Evolutionary conservation across 2,329 filamentous ascomycete species (phyloP).

Genomic region (Karstenula rhodostoma): DNA sequence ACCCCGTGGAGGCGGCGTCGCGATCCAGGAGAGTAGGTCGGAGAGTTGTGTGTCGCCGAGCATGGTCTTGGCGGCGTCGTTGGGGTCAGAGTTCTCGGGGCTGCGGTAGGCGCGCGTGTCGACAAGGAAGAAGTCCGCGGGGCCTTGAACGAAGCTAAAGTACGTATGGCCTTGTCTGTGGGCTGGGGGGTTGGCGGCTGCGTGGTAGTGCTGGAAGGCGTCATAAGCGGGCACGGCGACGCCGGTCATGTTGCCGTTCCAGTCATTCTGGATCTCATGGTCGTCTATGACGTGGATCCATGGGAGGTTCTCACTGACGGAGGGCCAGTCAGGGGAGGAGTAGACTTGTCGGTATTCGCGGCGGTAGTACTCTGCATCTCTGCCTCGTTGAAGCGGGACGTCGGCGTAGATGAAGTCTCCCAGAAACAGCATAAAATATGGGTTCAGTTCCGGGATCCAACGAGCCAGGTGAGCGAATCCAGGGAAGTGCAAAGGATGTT

Average conservation of each 20-base stretch:
- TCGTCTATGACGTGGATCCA: conserved; percentile 98
- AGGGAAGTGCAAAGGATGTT: conserved; percentile 81
- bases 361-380: conserved; percentile 77
- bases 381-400: conserved; percentile 81
- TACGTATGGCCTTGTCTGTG: conserved; percentile 75
- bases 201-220: conserved; percentile 88
- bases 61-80: conserved; percentile 80
- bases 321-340: conserved; percentile 88
- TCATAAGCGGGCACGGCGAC: conserved; percentile 82
- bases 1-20: conserved; percentile 73
- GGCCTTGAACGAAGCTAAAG: conserved; percentile 88
- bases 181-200: conserved; percentile 79
- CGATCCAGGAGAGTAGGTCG: conserved; percentile 81
- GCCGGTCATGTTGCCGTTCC: conserved; percentile 81
- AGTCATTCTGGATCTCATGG: conserved; percentile 96
- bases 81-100: conserved; percentile 68
- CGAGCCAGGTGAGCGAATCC: conserved; percentile 80
- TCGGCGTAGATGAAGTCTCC: conserved; percentile 93
- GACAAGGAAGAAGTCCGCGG: conserved; percentile 91
- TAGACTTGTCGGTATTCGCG: conserved; percentile 97
- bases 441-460: conserved; percentile 74
- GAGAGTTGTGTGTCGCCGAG: conserved; percentile 80
- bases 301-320: conserved; percentile 79
- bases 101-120: conserved; percentile 90
- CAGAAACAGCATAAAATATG: conserved; percentile 76